phyloP scores from a whole-genome alignment of 768 basidiomycete genomes.

The Phaeotremella skinneri region DNA sequence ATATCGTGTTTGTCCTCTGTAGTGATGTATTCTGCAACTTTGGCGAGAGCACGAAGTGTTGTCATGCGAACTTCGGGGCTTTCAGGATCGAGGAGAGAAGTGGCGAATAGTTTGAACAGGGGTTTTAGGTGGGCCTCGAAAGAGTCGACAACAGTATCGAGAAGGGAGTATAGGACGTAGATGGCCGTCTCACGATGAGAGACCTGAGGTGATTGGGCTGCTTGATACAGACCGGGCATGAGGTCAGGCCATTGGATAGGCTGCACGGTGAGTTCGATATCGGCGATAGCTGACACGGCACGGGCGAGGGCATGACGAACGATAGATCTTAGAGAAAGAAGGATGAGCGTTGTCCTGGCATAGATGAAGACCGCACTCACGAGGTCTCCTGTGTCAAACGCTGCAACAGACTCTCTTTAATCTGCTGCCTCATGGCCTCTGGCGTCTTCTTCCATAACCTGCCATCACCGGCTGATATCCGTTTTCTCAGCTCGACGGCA shows the following conservation, averaged over 20 bases:
- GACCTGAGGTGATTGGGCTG: conserved; percentile 66
- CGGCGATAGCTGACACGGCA: conserved; percentile 86
- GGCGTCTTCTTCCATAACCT: conserved; percentile 75
- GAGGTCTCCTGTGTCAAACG: conserved; percentile 72
- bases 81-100: conserved; percentile 73
- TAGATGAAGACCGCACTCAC: conserved; percentile 55
- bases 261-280: conserved; percentile 66
- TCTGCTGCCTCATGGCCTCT: conserved; percentile 68
- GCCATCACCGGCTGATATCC: conserved; percentile 73
- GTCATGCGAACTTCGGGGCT: conserved; percentile 87
- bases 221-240: conserved; percentile 78
- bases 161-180: conserved; percentile 74
- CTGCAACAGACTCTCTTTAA: conserved; percentile 79
- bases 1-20: conserved; percentile 80
- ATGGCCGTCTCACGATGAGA: conserved; percentile 86
- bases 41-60: conserved; percentile 84
- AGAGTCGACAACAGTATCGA: conserved; percentile 88
- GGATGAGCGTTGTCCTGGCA: conserved; percentile 8
- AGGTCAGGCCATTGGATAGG: conserved; percentile 70
- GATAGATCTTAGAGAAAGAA: conserved; percentile 61
- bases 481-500: conserved; percentile 93
- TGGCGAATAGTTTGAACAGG: conserved; percentile 76
- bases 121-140: conserved; percentile 58
- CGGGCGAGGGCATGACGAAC: conserved; percentile 91
- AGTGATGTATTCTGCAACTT: conserved; percentile 89